These are phyloP conservation scores for Penicillium sp. DNA, from an alignment of 2,329 filamentous ascomycete genomes.

Conservation along the genomic window DNA sequence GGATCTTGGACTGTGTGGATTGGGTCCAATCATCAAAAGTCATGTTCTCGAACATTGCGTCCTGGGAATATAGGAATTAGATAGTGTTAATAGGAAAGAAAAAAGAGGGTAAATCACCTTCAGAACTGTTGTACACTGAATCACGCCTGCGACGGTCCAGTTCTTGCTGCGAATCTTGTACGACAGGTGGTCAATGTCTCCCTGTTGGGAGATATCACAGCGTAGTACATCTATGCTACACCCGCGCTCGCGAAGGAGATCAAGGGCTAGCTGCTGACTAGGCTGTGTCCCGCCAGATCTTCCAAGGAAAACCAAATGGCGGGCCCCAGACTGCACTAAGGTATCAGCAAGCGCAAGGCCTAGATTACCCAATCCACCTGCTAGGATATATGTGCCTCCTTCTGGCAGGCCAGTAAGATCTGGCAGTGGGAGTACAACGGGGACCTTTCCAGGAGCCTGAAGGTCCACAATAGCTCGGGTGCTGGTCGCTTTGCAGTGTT, in stretches of 20 bases:
- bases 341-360: slow-evolving; percentile 23
- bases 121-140: slow-evolving; percentile 24
- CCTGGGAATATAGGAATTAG: slow-evolving; percentile 12
- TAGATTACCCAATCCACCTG: slow-evolving; percentile 25
- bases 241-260: slow-evolving; percentile 13
- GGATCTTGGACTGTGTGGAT: slow-evolving; percentile 17
- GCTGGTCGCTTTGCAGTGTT: slow-evolving; percentile 10
- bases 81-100: not conserved
- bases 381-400: slow-evolving; percentile 22
- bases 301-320: slow-evolving; percentile 25
- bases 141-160: slow-evolving; percentile 19
- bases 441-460: slow-evolving; percentile 16
- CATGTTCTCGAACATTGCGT: slow-evolving; percentile 26
- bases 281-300: slow-evolving; percentile 18
- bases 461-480: slow-evolving; percentile 15
- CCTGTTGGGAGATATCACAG: slow-evolving; percentile 19
- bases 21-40: slow-evolving; percentile 16
- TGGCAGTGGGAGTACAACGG: slow-evolving; percentile 15
- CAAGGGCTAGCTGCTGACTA: slow-evolving; percentile 15
- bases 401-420: slow-evolving; percentile 9
- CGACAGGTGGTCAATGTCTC: slow-evolving; percentile 16
- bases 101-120: slow-evolving; percentile 7
- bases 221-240: slow-evolving; percentile 15
- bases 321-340: slow-evolving; percentile 19
- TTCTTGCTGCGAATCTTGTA: slow-evolving; percentile 13